A percentile compares a stretch with the other conserved stretches of the same genome.
These are phyloP conservation scores for Funneliformis mosseae DNA, from an alignment of 192 early-diverging fungal genomes.

Conservation along the genomic window DNA sequence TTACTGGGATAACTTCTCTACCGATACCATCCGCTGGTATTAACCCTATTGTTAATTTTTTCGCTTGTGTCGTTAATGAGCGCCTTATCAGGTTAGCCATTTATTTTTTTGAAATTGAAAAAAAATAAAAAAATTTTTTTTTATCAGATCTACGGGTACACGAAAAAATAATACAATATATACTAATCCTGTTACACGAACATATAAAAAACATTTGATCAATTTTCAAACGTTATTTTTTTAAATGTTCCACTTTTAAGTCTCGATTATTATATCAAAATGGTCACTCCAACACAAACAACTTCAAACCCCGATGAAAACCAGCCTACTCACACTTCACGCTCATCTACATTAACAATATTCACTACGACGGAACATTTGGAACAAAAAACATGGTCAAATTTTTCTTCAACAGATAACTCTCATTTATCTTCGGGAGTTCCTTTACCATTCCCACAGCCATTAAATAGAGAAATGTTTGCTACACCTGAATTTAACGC, in stretches of 20 bases:
- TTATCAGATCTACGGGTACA: too few relatives aligned
- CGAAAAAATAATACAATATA: too few relatives aligned
- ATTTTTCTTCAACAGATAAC: not conserved
- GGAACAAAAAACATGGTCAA: constrained; percentile 1
- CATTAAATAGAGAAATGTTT: constrained; percentile 26
- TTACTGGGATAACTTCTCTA: constrained; percentile 91
- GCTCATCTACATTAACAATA: not conserved
- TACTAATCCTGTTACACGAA: too few relatives aligned
- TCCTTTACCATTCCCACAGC: constrained; percentile 26
- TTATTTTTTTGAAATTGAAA: too few relatives aligned
- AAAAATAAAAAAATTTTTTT: too few relatives aligned
- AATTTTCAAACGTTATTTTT: too few relatives aligned
- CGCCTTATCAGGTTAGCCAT: constrained; percentile 44
- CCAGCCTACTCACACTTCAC: not conserved
- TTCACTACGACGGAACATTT: not conserved
- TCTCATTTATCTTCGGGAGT: not conserved
- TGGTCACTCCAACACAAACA: not conserved
- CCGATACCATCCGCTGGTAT: constrained; percentile 98
- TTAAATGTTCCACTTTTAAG: constrained; percentile 16
- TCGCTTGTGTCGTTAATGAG: constrained; percentile 44
- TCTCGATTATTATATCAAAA: not conserved
- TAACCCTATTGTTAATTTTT: constrained; percentile 81
- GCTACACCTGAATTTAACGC: constrained; percentile 54
- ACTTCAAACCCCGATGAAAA: not conserved
- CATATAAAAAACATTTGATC: too few relatives aligned